These are phyloP conservation scores for Neoboletus magnificus DNA, from an alignment of 768 basidiomycete species.

Conservation along the genomic window DNA sequence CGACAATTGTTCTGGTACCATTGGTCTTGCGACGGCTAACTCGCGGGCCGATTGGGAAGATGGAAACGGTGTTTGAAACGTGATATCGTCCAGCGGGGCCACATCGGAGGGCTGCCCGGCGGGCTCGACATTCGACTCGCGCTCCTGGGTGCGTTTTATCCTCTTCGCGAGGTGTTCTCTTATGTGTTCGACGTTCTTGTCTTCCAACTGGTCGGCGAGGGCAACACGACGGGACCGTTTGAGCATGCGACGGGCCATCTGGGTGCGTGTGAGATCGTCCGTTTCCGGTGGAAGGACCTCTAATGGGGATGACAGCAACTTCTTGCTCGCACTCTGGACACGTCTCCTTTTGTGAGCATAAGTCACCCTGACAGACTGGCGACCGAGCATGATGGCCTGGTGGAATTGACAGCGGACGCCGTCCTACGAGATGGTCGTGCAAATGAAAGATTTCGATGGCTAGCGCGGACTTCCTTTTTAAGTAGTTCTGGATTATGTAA, in stretches of 20 bases:
- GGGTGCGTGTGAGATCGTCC: slow-evolving; percentile 35
- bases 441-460: neutral
- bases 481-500: slow-evolving; percentile 9
- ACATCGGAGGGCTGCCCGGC: neutral
- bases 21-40: slow-evolving; percentile 19
- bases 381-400: slow-evolving; percentile 8
- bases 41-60: slow-evolving; percentile 22
- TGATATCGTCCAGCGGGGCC: slow-evolving; percentile 15
- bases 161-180: slow-evolving; percentile 34
- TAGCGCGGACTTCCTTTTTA: neutral
- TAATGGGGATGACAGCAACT: slow-evolving; percentile 25
- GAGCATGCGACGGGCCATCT: slow-evolving; percentile 46
- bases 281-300: slow-evolving; percentile 24
- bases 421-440: slow-evolving; percentile 1
- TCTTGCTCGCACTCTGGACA: slow-evolving; percentile 3
- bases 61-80: slow-evolving; percentile 29
- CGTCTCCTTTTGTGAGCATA: slow-evolving; percentile 35
- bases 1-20: slow-evolving; percentile 37
- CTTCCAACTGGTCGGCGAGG: slow-evolving; percentile 20
- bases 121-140: slow-evolving; percentile 1
- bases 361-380: slow-evolving; percentile 24
- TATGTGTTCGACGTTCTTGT: slow-evolving; percentile 16
- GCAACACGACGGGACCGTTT: slow-evolving; percentile 44
- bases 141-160: slow-evolving; percentile 25
- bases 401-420: neutral